Evolutionary conservation across 2,329 filamentous ascomycete species (phyloP), one percentile per base, ranked within the genome.

Genomic region (Fusarium tanahbumbuense): DNA sequence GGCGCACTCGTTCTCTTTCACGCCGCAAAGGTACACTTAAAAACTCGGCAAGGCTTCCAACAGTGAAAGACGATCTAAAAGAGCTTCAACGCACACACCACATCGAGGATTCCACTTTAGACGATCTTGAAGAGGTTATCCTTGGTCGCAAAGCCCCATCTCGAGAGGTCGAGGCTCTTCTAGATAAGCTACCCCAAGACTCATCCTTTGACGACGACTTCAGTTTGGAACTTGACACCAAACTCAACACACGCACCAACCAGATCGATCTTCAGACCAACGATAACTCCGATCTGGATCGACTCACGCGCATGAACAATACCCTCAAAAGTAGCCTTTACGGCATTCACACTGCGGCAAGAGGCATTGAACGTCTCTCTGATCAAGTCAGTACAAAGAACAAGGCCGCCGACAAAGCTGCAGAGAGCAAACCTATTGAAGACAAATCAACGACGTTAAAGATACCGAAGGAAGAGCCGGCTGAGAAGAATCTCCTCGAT

Each of bases 41-140:
- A 66, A 89, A 89, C 77, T 85, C 87, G 6, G 84, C 84, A 55
- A 85, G 81, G 60, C 85, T 82, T 5, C 83, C 85, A 3, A 86
- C 84, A 4, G 87, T 87, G 56, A 85, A 82, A 57, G 86, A 88
- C 60, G 87, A 89, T 68, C 77, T 89, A 28, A 78, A 83, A 28
- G 83, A 86, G 53, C 84, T 89, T 47, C 82, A 87, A 66, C 81
- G 81, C 18, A 79, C 78, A 46, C 83, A 88, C 71, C 82, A 88
- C 56, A 84, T 88, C 27, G 87, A 89, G 20, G 87, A 89, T 71
- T 87, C 86, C 2, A 89, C 87, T 1, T 76, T 88, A n/a, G 87
- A 89, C 49, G 85, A 89, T 64, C 79, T 89, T 30, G 86, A 86
- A 60, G 83, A 85, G 28, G 78, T 88, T 41, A 73, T 88, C 27